A percentile compares a stretch with the other conserved stretches of the same genome.
Conservation (phyloP, 306 rosid species). For the Cicer yamashitae region DNA sequence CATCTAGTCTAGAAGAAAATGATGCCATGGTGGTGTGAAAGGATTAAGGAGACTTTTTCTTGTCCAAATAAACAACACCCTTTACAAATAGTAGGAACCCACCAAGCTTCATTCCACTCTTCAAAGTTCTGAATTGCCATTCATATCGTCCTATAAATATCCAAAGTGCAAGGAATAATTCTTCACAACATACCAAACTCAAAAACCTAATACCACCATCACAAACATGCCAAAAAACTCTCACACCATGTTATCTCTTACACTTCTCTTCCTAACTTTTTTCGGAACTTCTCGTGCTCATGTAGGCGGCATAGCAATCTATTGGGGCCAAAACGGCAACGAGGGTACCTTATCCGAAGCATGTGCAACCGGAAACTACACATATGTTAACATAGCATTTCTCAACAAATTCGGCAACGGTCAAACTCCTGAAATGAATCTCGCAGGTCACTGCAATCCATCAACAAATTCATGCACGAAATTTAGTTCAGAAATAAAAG, state of each 20-base stretch:
- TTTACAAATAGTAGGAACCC: conserved; percentile 1
- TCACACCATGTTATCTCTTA: background rate
- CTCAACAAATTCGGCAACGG: conserved; percentile 52
- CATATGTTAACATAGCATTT: conserved; percentile 58
- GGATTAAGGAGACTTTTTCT: background rate
- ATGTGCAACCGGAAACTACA: conserved; percentile 65
- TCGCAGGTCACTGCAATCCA: conserved; percentile 76
- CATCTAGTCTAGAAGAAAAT: background rate
- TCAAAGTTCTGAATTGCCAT: conserved; percentile 25
- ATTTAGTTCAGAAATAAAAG: conserved; percentile 52
- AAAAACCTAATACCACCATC: background rate
- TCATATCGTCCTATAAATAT: conserved; percentile 40
- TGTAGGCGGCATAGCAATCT: conserved; percentile 62
- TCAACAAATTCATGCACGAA: conserved; percentile 50
- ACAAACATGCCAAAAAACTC: conserved; percentile 34
- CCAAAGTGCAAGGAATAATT: background rate
- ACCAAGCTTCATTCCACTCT: conserved; percentile 21
- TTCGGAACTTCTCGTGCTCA: conserved; percentile 38
- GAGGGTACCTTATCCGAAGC: conserved; percentile 72
- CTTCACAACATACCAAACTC: conserved; percentile 30
- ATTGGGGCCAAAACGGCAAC: conserved; percentile 75
- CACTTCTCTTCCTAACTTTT: conserved; percentile 27
- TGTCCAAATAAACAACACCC: conserved; percentile 12
- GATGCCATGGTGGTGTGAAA: conserved; percentile 22
- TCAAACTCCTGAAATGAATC: conserved; percentile 66